Base-by-base conservation (phyloP, 139 green algal genomes). In the Chlorella sorokiniana region DNA sequence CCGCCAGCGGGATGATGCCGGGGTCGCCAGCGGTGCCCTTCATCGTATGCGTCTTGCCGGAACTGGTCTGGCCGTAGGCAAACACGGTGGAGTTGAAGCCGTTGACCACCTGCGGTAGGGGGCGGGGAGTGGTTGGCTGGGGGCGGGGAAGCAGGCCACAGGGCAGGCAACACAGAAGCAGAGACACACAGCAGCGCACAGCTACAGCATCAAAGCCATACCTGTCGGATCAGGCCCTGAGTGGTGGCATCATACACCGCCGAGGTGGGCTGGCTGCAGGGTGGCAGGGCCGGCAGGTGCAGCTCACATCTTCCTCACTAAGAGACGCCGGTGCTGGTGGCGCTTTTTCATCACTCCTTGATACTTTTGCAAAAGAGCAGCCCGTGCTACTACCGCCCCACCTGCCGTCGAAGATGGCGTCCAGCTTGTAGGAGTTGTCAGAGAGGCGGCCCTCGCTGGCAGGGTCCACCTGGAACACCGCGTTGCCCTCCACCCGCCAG, bases 31-130 rank as follows among this genome's bases (percentile, higher is more conserved):
- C 75, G 1, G 79, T 88, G 18, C 96, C 96, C 11, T 91, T 87
- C 95, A 99, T 99, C 16, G 96, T 99, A 86, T 98, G 91, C 1
- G 96, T 99, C 84, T 99, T 99, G 62, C 96, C 96, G 35, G 86
- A 95, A 81, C 87, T 94, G 23, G 96, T 99, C 88, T 99, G 96
- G 7, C 96, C 96, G 83, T 99, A 99, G 42, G 96, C 96, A 89
- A 99, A 99, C 0, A 99, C 93, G 0, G 95, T 98, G 73, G 91
- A 89, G 87, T 97, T 97, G 88, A 97, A 96, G 38, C 88, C 59
- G 31, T 75, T 54, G 37, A 79, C 52, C 52, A 79, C 73, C 37
- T 72, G 65, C 22, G 18, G 23, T 16, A 6, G 56, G 6, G 6
- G 56, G 29, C 18, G 56, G 18, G 56, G 56, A 16, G 23, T 11